phyloP scores from a whole-genome alignment of 192 early-diverging fungal genomes.

The Thoreauomyces humboldtii region DNA sequence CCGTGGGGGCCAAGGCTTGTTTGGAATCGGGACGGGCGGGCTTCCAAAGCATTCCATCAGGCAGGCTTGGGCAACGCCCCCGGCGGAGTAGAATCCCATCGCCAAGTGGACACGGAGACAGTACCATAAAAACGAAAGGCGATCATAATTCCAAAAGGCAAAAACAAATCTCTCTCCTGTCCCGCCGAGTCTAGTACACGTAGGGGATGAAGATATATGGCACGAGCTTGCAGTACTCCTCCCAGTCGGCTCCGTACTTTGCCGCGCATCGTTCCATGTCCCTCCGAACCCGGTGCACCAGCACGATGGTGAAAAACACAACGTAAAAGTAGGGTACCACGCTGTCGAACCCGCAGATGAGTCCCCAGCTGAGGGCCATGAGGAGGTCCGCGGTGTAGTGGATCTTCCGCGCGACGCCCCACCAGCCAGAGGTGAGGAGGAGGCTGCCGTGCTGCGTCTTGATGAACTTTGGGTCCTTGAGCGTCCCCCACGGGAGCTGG shows the following conservation, averaged over 20 bases:
- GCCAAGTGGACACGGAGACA: too few relatives aligned
- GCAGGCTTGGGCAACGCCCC: too few relatives aligned
- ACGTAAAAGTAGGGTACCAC: conserved; percentile 91
- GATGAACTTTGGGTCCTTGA: conserved; percentile 75
- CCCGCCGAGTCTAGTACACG: conserved; percentile 3
- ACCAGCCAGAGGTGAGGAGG: conserved; percentile 88
- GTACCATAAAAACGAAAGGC: too few relatives aligned
- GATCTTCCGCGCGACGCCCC: conserved; percentile 90
- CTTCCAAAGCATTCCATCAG: too few relatives aligned
- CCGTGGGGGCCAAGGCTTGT: too few relatives aligned
- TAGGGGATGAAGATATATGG: conserved; percentile 83
- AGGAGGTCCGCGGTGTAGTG: conserved; percentile 91
- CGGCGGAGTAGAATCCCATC: too few relatives aligned
- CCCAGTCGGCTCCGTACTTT: conserved; percentile 96
- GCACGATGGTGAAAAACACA: conserved; percentile 83
- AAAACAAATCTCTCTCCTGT: too few relatives aligned
- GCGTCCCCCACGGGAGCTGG: conserved; percentile 42
- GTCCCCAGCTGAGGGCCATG: conserved; percentile 82
- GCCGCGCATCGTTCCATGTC: conserved; percentile 86
- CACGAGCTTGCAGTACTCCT: conserved; percentile 77
- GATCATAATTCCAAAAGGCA: background rate
- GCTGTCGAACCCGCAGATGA: conserved; percentile 78
- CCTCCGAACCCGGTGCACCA: conserved; percentile 84
- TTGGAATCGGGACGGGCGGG: too few relatives aligned
- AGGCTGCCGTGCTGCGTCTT: conserved; percentile 76